Evolutionary conservation across 2,329 filamentous ascomycete genomes (phyloP), one percentile per base, ranked within the genome.

Genomic region (Aspergillus sp.): DNA sequence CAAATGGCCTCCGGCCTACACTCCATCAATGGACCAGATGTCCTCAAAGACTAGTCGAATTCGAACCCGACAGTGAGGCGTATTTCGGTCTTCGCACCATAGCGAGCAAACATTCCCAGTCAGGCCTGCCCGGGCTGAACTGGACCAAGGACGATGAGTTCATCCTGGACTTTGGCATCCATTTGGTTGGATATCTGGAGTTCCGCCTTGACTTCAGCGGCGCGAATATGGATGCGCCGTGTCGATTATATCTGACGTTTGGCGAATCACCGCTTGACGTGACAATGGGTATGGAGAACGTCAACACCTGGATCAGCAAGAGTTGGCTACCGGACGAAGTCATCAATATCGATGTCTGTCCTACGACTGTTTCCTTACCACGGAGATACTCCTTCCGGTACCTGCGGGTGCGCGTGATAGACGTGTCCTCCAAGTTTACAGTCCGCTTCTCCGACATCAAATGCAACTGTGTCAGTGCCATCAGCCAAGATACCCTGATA

Each of bases 311-410:
- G 46, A 20, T 48, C 31, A 48, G 46, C 17, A 48, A 34, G 32
- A 29, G 19, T 34, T 48, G 46, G 46, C 46, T 48, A 7, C 46
- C 46, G 5, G 46, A 48, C 20, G 46, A 48, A 34, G 46, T 48
- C 2, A 20, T 48, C 46, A 48, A 48, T 21, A 23, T 48, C 20
- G 46, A 48, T 16, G 21, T 40, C 9, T 48, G 46, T 21, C 46
- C 46, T 10, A n/a, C 32, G 10, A 29, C 14, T 3, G 5, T 48
- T 7, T 41, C 46, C 21, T 36, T 48, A 3, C 32, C 20, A 3
- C 46, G 46, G 9, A 34, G 34, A n/a, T 48, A 48, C 19, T 20
- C 46, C 20, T 48, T 48, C 46, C 46, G 46, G 13, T 48, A 48
- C 20, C 46, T 48, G 1, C 32, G 34, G 14, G 40, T 48, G 4